Conservation (phyloP, 1,139 yeast species). For the Sporopachydermia cereana region DNA sequence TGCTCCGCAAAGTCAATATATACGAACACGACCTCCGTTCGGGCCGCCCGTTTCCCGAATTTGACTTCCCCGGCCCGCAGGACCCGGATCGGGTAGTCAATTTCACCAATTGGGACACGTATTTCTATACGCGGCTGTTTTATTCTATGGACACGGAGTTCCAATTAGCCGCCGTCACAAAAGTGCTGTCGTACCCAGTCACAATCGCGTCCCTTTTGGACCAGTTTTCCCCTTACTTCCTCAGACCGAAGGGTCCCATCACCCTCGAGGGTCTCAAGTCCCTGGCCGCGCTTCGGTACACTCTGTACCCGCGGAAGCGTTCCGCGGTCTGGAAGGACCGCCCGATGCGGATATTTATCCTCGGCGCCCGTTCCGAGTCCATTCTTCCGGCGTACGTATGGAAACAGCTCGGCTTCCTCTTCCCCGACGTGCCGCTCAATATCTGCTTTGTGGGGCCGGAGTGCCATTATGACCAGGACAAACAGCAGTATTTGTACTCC, state of each 20-base stretch:
- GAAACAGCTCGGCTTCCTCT: conserved; percentile 82
- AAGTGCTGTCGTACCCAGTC: conserved; percentile 84
- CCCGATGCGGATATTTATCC: conserved; percentile 77
- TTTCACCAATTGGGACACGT: conserved; percentile 83
- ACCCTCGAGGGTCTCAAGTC: conserved; percentile 90
- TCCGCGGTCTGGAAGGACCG: conserved; percentile 60
- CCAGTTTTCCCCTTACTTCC: conserved; percentile 71
- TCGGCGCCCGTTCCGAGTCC: conserved; percentile 90
- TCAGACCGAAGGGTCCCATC: conserved; percentile 77
- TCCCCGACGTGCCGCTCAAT: conserved; percentile 76
- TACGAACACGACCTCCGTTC: conserved; percentile 92
- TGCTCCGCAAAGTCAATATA: conserved; percentile 74
- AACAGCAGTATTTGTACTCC: conserved; percentile 38
- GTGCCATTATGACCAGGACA: conserved; percentile 58
- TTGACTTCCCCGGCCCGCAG: conserved; percentile 80
- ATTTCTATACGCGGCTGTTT: conserved; percentile 84
- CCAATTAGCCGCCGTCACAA: conserved; percentile 90
- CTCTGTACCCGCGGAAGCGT: conserved; percentile 66
- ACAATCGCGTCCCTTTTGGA: conserved; percentile 80
- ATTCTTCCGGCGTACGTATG: conserved; percentile 92
- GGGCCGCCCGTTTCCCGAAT: conserved; percentile 90
- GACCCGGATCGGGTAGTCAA: conserved; percentile 69
- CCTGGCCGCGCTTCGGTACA: conserved; percentile 79
- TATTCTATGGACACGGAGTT: conserved; percentile 95
- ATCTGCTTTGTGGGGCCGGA: conserved; percentile 93